Evolutionary conservation across 768 basidiomycete species (phyloP).

Genomic region (Panellus pusillus): DNA sequence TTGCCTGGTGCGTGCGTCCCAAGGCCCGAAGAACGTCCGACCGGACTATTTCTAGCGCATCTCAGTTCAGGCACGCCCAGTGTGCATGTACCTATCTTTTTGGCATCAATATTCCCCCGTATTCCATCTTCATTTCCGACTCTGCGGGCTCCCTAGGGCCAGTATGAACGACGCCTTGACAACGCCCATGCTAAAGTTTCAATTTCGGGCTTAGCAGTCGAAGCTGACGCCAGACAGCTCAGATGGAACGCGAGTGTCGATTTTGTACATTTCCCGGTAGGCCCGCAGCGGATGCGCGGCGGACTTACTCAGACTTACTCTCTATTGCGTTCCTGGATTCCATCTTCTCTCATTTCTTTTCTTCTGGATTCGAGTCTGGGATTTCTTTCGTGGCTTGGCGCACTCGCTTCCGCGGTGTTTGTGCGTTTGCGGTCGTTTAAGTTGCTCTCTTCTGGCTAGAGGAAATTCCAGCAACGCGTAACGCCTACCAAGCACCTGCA

Average conservation of each 20-base stretch:
- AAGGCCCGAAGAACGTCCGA: too few relatives aligned
- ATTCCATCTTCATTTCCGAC: constrained; percentile 11
- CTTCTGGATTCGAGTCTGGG: background rate
- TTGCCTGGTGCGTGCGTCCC: too few relatives aligned
- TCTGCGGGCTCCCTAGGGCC: constrained; percentile 6
- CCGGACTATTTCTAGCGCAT: background rate
- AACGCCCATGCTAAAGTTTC: background rate
- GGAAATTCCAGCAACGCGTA: background rate
- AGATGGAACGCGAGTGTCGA: constrained; percentile 5
- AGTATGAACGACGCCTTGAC: background rate
- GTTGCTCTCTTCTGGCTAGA: background rate
- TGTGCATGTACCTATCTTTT: too few relatives aligned
- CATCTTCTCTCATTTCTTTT: constrained; percentile 3
- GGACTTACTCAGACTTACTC: too few relatives aligned
- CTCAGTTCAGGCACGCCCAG: background rate
- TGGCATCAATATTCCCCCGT: background rate
- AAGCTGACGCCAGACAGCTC: background rate
- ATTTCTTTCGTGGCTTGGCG: constrained; percentile 1
- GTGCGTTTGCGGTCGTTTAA: background rate
- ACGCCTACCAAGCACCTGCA: constrained; percentile 13
- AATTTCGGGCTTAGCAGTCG: background rate
- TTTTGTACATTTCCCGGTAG: constrained; percentile 4
- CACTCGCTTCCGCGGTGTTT: constrained; percentile 10
- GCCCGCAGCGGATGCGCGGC: constrained; percentile 11
- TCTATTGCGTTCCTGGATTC: constrained; percentile 1